phyloP scores from a whole-genome alignment of 106 monocot genomes.

The Dendrobium catenatum region DNA sequence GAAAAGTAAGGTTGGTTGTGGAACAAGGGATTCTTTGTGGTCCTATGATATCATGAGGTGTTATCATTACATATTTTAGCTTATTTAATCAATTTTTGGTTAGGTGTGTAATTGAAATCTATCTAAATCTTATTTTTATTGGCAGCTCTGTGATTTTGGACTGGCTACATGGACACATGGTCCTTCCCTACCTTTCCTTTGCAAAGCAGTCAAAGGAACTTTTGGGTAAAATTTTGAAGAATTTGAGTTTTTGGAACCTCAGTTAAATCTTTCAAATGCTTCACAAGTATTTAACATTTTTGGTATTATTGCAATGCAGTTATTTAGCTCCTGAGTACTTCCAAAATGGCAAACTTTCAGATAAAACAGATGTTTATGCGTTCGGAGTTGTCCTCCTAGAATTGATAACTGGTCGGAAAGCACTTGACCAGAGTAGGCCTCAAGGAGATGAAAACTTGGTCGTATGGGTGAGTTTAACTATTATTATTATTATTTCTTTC shows the following conservation, averaged over 20 bases:
- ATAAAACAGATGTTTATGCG: conserved; percentile 87
- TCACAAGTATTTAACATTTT: conserved; percentile 2
- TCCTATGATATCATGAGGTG: conserved; percentile 1
- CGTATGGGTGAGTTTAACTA: conserved; percentile 49
- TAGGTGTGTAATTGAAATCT: not conserved
- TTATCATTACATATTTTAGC: not conserved
- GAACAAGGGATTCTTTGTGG: not conserved
- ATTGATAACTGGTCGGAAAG: conserved; percentile 67
- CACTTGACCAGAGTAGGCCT: conserved; percentile 56
- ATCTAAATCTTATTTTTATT: conserved; percentile 8
- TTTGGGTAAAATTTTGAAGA: conserved; percentile 52
- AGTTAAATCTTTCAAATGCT: not conserved
- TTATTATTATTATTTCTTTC: not conserved
- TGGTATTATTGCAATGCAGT: conserved; percentile 28
- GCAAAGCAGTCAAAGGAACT: conserved; percentile 89
- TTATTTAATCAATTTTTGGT: not conserved
- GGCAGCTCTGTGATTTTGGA: conserved; percentile 88
- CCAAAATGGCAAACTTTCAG: conserved; percentile 85
- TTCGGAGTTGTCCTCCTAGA: conserved; percentile 83
- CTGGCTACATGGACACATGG: conserved; percentile 79
- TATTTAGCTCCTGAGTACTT: conserved; percentile 94
- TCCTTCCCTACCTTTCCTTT: conserved; percentile 77
- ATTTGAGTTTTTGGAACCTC: not conserved
- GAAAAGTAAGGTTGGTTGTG: conserved; percentile 1
- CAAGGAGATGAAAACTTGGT: conserved; percentile 76